Conservation (phyloP, 2,329 filamentous ascomycete species). For the Capronia epimyces region DNA sequence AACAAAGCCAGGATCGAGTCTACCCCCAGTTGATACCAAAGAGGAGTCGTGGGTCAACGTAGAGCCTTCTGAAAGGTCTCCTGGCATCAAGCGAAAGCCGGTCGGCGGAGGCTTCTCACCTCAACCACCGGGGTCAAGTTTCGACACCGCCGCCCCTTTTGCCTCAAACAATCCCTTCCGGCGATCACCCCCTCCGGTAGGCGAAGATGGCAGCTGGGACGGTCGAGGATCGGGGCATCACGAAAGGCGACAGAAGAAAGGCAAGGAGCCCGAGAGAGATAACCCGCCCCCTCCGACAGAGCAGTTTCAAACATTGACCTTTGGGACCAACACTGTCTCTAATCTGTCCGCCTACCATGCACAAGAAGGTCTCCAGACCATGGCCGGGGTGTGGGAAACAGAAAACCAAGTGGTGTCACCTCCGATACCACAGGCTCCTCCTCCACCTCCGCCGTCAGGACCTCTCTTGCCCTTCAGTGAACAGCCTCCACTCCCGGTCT, state of each 20-base stretch:
- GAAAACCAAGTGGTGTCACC: conserved; percentile 4
- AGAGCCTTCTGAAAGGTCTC: conserved; percentile 14
- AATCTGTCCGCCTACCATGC: conserved; percentile 7
- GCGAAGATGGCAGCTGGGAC: not conserved
- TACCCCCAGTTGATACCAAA: conserved; percentile 10
- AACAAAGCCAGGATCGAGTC: conserved; percentile 1
- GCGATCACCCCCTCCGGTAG: conserved; percentile 12
- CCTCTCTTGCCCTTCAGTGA: conserved; percentile 19
- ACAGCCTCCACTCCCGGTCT: conserved; percentile 21
- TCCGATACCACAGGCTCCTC: conserved; percentile 22
- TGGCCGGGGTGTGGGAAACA: conserved; percentile 5
- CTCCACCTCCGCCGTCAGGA: conserved; percentile 17
- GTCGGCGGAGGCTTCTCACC: conserved; percentile 11
- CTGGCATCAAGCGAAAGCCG: conserved; percentile 25
- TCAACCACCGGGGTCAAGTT: conserved; percentile 1
- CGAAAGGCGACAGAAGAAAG: conserved; percentile 3
- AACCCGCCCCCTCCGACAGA: not conserved
- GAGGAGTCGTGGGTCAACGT: conserved; percentile 17
- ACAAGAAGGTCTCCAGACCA: not conserved
- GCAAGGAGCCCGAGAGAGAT: conserved; percentile 16
- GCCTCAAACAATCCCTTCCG: conserved; percentile 30
- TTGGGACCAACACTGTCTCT: conserved; percentile 1
- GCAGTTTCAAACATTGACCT: conserved; percentile 5
- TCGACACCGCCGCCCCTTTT: conserved; percentile 5
- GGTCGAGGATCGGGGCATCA: conserved; percentile 10